Evolutionary conservation across 2,329 filamentous ascomycete species (phyloP), one percentile per base, ranked within the genome.

Genomic region (Colletotrichum gloeosporioides): DNA sequence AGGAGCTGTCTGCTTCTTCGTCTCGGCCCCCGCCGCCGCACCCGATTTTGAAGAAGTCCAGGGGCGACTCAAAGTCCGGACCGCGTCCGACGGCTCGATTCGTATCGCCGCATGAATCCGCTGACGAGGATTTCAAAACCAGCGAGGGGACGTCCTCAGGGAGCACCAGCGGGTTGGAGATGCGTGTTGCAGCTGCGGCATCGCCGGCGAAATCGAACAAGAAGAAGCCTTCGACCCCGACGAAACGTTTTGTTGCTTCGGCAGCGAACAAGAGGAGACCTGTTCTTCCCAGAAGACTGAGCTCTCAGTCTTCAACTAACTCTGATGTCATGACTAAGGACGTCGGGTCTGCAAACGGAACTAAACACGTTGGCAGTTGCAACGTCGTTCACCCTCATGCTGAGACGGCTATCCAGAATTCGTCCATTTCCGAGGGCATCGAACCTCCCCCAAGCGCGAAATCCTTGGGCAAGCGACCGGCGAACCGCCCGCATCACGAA

Each of bases 51-150:
- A 92, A 92, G 81, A 93, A 92, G 82, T 84, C 87, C 61, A 87
- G 89, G 79, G 88, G 88, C 16, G 89, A 90, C 73, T 90, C 90
- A 34, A 83, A 85, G 25, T 88, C 87, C 18, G 89, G 90, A 7
- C 88, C 90, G 15, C 87, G 89, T 25, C 90, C 90, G n/a, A 92
- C 90, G 10, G 90, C 91, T 70, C 89, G 90, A n/a, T 92, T 93
- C 78, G 87, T 89, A 9, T 90, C 90, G 18, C 90, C 91, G 3
- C 87, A 87, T 36, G 86, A 85, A 34, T 89, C 89, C 36, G 86
- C 86, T 66, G 86, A 87, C 65, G 87, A 88, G 75, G 83, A 84
- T 32, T 82, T 80, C 49, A 79, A 82, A 49, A 78, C 80, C 10
- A 77, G 76, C 70, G 82, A 85, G 31, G 82, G 84, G n/a, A 82